Base-by-base conservation (phyloP, 441 rosid species). In the Raphanus hybrid region DNA sequence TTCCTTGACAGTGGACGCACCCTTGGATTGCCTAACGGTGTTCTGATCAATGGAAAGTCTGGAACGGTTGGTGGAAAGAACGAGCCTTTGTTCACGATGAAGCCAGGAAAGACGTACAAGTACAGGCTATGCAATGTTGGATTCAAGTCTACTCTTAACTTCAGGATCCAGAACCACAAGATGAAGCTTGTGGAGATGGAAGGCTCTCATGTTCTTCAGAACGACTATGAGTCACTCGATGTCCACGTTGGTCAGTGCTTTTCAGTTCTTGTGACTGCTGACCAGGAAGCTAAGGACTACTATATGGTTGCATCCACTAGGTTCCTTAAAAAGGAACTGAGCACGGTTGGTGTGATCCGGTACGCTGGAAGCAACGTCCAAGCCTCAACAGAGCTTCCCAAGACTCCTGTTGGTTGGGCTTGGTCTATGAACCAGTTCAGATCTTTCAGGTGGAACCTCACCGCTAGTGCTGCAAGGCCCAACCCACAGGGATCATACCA, bases 131-230 rank as follows among this genome's bases (percentile, higher is more conserved):
- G 96, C 77, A 91, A 91, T 12, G 84, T 82, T 2, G 96, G 96
- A 3, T 32, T 89, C 34, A 89, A 81, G 85, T 84, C 82, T 2
- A 54, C 90, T 1, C 76, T 91, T 26, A 89, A 89, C 79, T 78
- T 91, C 73, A 83, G 91, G 75, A 79, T 91, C 75, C 96, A 91
- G 62, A 87, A 80, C 9, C 96, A 91, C 74, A 11, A 55, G 1
- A 82, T 91, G 92, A 89, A 83, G 83, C 85, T 89, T 2, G 93
- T 90, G 11, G 95, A 90, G 74, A 87, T 90, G 90, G 95, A 90
- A 50, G 91, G 95, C 1, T 88, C 93, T 4, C 96, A 91, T 65
- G 81, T 76, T 9, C 68, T 87, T 3, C 93, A 91, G 69, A 91
- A 91, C 76, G 20, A 29, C 2, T 91, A 89, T 35, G 87, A 85